Evolutionary conservation across 2,329 filamentous ascomycete species (phyloP), one percentile per base, ranked within the genome.

Genomic region (Aureobasidium leucospermi): DNA sequence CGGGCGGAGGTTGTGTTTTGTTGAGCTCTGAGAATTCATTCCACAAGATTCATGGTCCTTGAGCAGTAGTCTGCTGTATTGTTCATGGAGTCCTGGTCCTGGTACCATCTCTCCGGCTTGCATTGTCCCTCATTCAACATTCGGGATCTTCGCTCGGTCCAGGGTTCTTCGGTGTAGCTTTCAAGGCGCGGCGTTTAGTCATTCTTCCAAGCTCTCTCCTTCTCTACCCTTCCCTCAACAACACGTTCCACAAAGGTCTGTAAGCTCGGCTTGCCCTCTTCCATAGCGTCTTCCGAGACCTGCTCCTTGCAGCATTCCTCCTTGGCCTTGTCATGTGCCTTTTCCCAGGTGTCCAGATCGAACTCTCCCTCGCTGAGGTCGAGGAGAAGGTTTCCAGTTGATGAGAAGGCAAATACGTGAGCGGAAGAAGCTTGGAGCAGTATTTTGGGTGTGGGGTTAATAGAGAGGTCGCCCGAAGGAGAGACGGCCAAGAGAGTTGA

Each of bases 331-430:
- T 85, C 80, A 64, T 85, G 83, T 16, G 88, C 83, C 45, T 80
- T 76, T 59, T 90, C 83, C 90, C 92, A 96, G 63, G 87, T 85
- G 13, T 84, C 79, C 64, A 88, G 78, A 48, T 84, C 83, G 69
- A 96, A 97, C 3, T 76, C 75, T 0, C 93, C 93, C 67, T 93
- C 85, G 67, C 90, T 96, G 74, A 96, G 89, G 36, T 83, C 85
- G 43, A 96, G 74, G 23, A 96, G 74, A 55, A 96, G 76, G 61
- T 89, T 85, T 8, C 86, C 83, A 55, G 84, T 78, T 1, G 86
- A 85, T n/a, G 86, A 87, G 70, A 94, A 96, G 6, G 85, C 87
- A 60, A 96, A 79, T n/a, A 88, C 89, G 70, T 96, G 93, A 23
- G 89, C 75, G 5, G 90, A 95, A 59, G 76, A 79, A 10, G 88